A percentile compares a stretch with the other conserved stretches of the same genome.
Evolutionary conservation across 2,329 filamentous ascomycete genomes (phyloP).

Genomic region (Domatiomyces globalis): DNA sequence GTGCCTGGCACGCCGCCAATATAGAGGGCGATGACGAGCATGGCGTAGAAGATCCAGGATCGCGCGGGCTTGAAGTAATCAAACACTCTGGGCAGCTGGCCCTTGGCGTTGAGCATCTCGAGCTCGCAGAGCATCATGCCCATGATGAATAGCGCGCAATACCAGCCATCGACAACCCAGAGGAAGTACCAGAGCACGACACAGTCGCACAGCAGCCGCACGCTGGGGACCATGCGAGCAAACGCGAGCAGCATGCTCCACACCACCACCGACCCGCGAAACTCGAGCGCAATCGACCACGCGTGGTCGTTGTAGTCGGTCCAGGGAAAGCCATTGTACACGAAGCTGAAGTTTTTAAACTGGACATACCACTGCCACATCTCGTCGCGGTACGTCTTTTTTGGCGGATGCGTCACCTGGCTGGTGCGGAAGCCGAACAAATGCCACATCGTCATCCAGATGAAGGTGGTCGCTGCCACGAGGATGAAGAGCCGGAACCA

Average conservation of each 20-base stretch:
- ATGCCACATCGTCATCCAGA: constrained; percentile 38
- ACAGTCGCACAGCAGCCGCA: constrained; percentile 40
- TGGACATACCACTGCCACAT: constrained; percentile 13
- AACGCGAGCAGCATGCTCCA: constrained; percentile 33
- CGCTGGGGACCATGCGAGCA: constrained; percentile 39
- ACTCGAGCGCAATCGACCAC: constrained; percentile 34
- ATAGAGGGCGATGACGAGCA: constrained; percentile 41
- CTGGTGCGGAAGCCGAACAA: constrained; percentile 35
- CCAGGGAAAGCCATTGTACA: constrained; percentile 42
- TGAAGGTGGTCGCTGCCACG: constrained; percentile 26
- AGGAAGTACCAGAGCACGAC: constrained; percentile 51
- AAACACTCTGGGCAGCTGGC: constrained; percentile 39
- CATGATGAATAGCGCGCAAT: constrained; percentile 44
- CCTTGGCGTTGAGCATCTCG: constrained; percentile 39
- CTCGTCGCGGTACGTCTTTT: constrained; percentile 7
- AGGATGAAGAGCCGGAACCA: constrained; percentile 31
- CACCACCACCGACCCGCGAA: constrained; percentile 27
- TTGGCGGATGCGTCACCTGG: constrained; percentile 19
- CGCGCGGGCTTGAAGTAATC: constrained; percentile 35
- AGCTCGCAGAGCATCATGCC: constrained; percentile 51
- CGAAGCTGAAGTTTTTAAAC: constrained; percentile 42
- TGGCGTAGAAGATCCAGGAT: constrained; percentile 36
- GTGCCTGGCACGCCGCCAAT: constrained; percentile 48
- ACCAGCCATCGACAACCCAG: constrained; percentile 52
- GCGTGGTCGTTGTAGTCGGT: constrained; percentile 30